Percentiles rank a stretch among this genome's conserved stretches.
phyloP scores from a whole-genome alignment of 345 rosid genomes.

The Arabidopsis thaliana region TAIR10.1 NC_003071.7:11007501-11008000 shows the following conservation, averaged over 20 bases:
- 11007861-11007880: slow-evolving; percentile 76
- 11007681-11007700: slow-evolving; percentile 79
- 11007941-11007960: background rate
- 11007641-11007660: slow-evolving; percentile 95
- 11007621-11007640: slow-evolving; percentile 96
- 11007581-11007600: slow-evolving; percentile 98
- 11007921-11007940: slow-evolving; percentile 12
- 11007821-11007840: slow-evolving; percentile 93
- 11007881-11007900: slow-evolving; percentile 94
- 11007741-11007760: slow-evolving; percentile 98
- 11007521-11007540: slow-evolving; percentile 85
- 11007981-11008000: background rate
- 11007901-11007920: slow-evolving; percentile 95
- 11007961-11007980: background rate
- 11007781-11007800: slow-evolving; percentile 91
- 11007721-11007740: slow-evolving; percentile 95
- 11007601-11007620: slow-evolving; percentile 99
- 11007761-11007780: slow-evolving; percentile 98
- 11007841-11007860: slow-evolving; percentile 94
- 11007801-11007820: slow-evolving; percentile 77
- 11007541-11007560: slow-evolving; percentile 95
- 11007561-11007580: slow-evolving; percentile 98
- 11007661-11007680: slow-evolving; percentile 89
- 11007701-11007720: slow-evolving; percentile 86
- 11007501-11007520: slow-evolving; percentile 77